These are phyloP conservation scores for Eremochloa ophiuroides DNA, from an alignment of 176 grass and related monocot genomes.

Conservation along the genomic window DNA sequence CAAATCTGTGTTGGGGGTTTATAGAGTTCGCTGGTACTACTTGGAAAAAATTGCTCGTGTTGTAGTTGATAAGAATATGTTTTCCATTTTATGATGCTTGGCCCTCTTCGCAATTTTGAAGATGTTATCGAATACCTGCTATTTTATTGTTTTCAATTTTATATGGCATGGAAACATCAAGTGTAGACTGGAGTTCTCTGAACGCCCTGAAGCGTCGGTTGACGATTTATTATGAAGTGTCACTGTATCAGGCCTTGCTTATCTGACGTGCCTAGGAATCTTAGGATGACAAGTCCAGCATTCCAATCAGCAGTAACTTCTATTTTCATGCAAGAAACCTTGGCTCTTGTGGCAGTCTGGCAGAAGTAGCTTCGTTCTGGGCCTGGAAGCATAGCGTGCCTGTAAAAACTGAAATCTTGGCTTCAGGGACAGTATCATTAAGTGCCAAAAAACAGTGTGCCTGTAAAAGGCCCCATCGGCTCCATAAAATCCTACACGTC, in stretches of 20 bases:
- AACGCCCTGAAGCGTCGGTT: not conserved
- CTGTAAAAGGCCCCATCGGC: no score
- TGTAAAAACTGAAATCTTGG: not conserved
- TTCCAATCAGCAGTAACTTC: not conserved
- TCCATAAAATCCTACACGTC: no score
- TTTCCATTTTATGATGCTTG: constrained; percentile 25
- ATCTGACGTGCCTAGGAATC: not conserved
- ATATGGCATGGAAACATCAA: not conserved
- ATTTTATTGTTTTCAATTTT: not conserved
- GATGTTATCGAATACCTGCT: not conserved
- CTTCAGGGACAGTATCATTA: not conserved
- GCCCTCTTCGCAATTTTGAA: constrained; percentile 33
- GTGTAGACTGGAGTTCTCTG: not conserved
- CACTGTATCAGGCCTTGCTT: not conserved
- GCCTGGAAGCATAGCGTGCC: not conserved
- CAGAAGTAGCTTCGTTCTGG: not conserved
- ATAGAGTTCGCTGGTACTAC: constrained; percentile 39
- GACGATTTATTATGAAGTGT: not conserved
- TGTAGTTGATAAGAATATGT: constrained; percentile 22
- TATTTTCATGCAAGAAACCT: not conserved
- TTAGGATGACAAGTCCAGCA: not conserved
- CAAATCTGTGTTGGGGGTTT: not conserved
- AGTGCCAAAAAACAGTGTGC: no score
- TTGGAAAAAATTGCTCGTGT: constrained; percentile 27
- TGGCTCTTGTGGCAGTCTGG: not conserved